phyloP scores from a whole-genome alignment of 78 protist genomes.

The Dictyostelium purpureum region DNA sequence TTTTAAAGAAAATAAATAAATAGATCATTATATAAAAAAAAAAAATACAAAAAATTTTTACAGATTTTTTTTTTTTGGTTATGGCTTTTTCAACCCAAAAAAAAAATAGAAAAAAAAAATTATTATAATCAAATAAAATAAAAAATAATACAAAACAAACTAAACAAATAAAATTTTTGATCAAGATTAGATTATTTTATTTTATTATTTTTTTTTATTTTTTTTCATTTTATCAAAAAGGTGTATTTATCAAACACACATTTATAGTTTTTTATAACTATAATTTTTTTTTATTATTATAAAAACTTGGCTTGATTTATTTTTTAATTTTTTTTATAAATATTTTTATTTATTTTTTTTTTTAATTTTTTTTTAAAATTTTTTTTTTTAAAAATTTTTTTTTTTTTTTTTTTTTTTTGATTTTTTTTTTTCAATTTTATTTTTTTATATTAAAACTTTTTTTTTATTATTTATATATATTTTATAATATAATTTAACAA shows the following conservation, averaged over 20 bases:
- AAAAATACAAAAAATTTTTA: background rate
- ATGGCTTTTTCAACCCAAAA: background rate
- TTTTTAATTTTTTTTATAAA: background rate
- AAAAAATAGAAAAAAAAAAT: background rate
- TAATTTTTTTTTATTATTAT: background rate
- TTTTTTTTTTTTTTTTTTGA: slow-evolving; percentile 12
- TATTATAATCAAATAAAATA: background rate
- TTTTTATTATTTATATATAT: background rate
- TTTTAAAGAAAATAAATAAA: background rate
- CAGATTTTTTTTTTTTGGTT: background rate
- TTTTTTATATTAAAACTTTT: background rate
- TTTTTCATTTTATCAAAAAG: background rate
- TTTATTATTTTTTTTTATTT: background rate
- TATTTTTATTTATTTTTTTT: background rate
- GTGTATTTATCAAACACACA: too few species aligned
- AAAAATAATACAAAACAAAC: background rate
- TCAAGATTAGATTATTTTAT: too few species aligned
- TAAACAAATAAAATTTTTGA: background rate
- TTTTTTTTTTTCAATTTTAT: slow-evolving; percentile 8
- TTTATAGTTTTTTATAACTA: too few species aligned
- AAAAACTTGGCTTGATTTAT: background rate
- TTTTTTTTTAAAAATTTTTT: background rate
- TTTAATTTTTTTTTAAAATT: background rate
- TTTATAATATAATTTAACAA: background rate
- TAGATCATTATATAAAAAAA: background rate